Conservation (phyloP, 768 basidiomycete genomes). For the Mycena rosella region DNA sequence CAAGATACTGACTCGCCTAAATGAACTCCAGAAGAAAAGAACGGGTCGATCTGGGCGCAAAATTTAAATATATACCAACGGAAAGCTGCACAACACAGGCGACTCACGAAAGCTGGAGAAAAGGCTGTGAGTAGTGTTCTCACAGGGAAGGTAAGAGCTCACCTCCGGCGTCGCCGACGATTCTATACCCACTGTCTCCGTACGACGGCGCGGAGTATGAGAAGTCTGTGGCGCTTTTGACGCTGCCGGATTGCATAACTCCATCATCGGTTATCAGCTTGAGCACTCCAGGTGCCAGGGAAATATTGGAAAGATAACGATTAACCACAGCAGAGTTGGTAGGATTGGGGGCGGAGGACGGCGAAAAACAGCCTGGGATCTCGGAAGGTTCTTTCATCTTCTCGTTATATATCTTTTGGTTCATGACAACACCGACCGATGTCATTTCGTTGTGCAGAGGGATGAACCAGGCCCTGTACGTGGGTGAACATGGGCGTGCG, state of each 20-base stretch:
- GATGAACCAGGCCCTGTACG: conserved; percentile 70
- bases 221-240: conserved; percentile 71
- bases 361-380: conserved; percentile 47
- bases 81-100: background rate
- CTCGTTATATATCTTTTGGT: conserved; percentile 62
- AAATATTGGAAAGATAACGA: conserved; percentile 43
- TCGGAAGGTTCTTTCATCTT: conserved; percentile 42
- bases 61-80: background rate
- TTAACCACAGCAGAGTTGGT: conserved; percentile 35
- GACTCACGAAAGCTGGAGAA: conserved; percentile 56
- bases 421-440: conserved; percentile 73
- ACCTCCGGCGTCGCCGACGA: conserved; percentile 80
- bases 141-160: conserved; percentile 28
- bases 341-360: conserved; percentile 42
- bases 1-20: too few relatives aligned
- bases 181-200: conserved; percentile 66
- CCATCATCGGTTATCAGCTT: conserved; percentile 42
- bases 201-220: conserved; percentile 74
- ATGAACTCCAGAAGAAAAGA: conserved; percentile 76
- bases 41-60: conserved; percentile 62
- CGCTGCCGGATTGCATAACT: conserved; percentile 53
- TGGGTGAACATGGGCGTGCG: background rate
- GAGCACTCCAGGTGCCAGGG: conserved; percentile 44
- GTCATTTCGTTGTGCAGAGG: conserved; percentile 75
- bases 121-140: conserved; percentile 9